A percentile compares a stretch with the other conserved stretches of the same genome.
phyloP scores from a whole-genome alignment of 352 stramenopile genomes.

The Phytophthora pistaciae region DNA sequence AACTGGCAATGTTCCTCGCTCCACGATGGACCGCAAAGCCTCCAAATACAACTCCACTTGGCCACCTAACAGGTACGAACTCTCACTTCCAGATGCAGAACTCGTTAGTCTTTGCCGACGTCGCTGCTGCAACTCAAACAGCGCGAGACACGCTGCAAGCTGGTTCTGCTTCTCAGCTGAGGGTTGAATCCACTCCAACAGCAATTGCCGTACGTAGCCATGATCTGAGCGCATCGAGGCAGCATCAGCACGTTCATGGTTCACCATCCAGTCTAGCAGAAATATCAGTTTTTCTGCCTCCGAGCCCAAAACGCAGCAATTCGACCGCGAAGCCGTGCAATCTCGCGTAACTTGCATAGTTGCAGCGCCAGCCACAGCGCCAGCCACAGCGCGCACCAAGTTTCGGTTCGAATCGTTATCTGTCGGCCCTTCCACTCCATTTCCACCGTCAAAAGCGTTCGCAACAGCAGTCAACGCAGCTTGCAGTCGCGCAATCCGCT shows the following conservation, averaged over 20 bases:
- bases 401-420: constrained; percentile 36
- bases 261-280: constrained; percentile 68
- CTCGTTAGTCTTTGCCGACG: constrained; percentile 24
- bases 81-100: not conserved
- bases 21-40: constrained; percentile 25
- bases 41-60: constrained; percentile 21
- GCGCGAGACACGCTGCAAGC: constrained; percentile 57
- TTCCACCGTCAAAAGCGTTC: constrained; percentile 22
- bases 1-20: constrained; percentile 23
- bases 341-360: constrained; percentile 53
- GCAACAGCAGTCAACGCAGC: constrained; percentile 38
- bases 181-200: constrained; percentile 45
- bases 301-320: constrained; percentile 63
- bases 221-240: not conserved
- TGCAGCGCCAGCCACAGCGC: constrained; percentile 45
- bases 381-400: constrained; percentile 52
- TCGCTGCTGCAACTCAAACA: constrained; percentile 72
- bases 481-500: constrained; percentile 63
- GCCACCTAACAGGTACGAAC: constrained; percentile 13
- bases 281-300: constrained; percentile 57
- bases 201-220: constrained; percentile 41
- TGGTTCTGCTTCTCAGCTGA: constrained; percentile 54
- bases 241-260: constrained; percentile 1
- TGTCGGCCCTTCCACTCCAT: not conserved
- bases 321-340: constrained; percentile 55